Evolutionary conservation across 148 eudicot genomes (phyloP).

Genomic region (Persicaria tinctoria): DNA sequence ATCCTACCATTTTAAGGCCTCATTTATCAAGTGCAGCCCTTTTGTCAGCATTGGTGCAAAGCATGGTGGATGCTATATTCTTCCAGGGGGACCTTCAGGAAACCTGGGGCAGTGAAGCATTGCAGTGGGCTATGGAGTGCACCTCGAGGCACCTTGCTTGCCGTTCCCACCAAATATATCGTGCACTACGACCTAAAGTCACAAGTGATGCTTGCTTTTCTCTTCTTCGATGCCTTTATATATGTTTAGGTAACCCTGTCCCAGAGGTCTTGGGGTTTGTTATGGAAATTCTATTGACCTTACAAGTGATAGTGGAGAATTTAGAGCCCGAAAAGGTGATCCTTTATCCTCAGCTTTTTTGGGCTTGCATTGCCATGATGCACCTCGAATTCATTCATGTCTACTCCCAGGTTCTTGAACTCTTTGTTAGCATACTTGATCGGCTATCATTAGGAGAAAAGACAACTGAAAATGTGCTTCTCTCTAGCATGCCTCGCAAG

Average conservation of each 20-base stretch:
- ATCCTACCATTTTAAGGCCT: conserved; percentile 69
- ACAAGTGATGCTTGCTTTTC: conserved; percentile 90
- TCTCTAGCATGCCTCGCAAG: conserved; percentile 95
- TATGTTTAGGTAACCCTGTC: conserved; percentile 77
- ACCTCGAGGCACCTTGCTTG: conserved; percentile 96
- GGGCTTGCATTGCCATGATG: conserved; percentile 99
- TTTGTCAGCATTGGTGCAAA: conserved; percentile 90
- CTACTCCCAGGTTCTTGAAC: conserved; percentile 96
- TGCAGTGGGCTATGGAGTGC: conserved; percentile 99
- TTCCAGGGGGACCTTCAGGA: conserved; percentile 96
- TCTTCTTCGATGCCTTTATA: conserved; percentile 83
- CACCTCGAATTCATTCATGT: conserved; percentile 94
- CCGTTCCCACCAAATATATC: conserved; percentile 95
- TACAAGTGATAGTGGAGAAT: conserved; percentile 98
- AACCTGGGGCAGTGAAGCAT: conserved; percentile 94
- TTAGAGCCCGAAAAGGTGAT: conserved; percentile 98
- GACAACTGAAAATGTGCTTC: conserved; percentile 92
- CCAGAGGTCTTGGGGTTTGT: conserved; percentile 82
- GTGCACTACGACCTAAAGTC: conserved; percentile 83
- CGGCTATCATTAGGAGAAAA: conserved; percentile 79
- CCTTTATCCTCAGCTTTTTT: conserved; percentile 94
- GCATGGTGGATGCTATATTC: conserved; percentile 98
- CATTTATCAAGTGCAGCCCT: conserved; percentile 93
- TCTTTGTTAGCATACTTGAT: conserved; percentile 78
- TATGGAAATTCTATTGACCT: conserved; percentile 86